Evolutionary conservation across 176 grass and related monocot species (phyloP).

Genomic region (Chrysopogon serrulatus): DNA sequence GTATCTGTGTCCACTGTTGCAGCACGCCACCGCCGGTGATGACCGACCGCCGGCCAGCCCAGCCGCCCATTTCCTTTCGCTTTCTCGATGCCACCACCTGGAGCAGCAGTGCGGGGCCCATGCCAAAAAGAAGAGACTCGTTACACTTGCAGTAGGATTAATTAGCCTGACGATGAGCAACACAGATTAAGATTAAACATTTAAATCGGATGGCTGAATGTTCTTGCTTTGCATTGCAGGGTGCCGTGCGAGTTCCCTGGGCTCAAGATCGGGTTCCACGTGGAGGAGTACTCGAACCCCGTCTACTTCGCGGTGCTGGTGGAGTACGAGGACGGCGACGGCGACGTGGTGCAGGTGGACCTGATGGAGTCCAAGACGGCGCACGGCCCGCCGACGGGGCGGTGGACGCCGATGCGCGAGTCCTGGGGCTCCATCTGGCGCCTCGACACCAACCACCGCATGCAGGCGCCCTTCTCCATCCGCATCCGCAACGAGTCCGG

Average conservation of each 20-base stretch:
- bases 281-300: constrained; percentile 71
- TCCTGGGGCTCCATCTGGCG: constrained; percentile 78
- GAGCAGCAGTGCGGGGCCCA: neutral
- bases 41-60: neutral
- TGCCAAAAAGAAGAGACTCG: neutral
- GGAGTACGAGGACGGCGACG: constrained; percentile 93
- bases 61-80: neutral
- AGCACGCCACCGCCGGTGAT: constrained; percentile 20
- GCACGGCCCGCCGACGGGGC: neutral
- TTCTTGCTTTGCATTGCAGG: too few species aligned
- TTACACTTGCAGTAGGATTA: neutral
- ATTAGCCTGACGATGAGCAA: neutral
- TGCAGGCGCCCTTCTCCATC: constrained; percentile 72
- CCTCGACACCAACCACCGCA: constrained; percentile 54
- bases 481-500: constrained; percentile 76
- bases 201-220: too few species aligned
- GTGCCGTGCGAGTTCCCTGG: constrained; percentile 83
- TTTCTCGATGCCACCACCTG: neutral
- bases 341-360: constrained; percentile 84
- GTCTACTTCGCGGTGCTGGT: constrained; percentile 73
- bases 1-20: neutral
- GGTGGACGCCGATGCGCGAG: constrained; percentile 67
- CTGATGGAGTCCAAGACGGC: constrained; percentile 52
- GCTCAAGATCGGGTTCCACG: constrained; percentile 74
- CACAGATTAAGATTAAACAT: too few species aligned